Evolutionary conservation across 148 eudicot genomes (phyloP).

Genomic region (Heliosperma pusillum): DNA sequence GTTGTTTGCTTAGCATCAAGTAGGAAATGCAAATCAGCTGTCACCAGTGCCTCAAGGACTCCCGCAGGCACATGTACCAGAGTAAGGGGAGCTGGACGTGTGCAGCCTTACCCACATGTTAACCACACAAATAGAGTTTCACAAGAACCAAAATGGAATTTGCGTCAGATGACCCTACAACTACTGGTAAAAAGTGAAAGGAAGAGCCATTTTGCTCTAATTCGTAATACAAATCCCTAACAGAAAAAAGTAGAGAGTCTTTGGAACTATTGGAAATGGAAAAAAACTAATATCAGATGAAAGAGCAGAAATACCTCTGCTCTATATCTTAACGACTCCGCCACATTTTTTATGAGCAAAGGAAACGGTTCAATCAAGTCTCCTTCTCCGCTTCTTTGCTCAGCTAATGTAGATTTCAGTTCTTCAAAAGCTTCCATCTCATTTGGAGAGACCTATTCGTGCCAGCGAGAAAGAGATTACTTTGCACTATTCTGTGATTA

Average conservation of each 20-base stretch:
- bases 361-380: conserved; percentile 76
- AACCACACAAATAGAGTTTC: too few species aligned
- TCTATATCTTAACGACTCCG: conserved; percentile 80
- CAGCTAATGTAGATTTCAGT: conserved; percentile 58
- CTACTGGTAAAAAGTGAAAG: too few species aligned
- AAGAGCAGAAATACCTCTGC: conserved; percentile 58
- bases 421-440: conserved; percentile 71
- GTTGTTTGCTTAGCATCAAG: background rate
- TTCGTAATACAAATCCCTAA: background rate
- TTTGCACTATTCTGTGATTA: background rate
- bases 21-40: background rate
- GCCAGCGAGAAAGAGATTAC: background rate
- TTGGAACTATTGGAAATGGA: background rate
- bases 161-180: too few species aligned
- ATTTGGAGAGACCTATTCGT: conserved; percentile 65
- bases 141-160: too few species aligned
- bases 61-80: too few species aligned
- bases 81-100: too few species aligned
- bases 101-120: too few species aligned
- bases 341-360: conserved; percentile 65
- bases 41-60: background rate
- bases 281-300: background rate
- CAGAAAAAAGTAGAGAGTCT: background rate
- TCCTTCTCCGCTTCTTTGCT: conserved; percentile 44
- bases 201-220: too few species aligned